phyloP scores from a whole-genome alignment of 2,329 filamentous ascomycete genomes.

The Aspergillus terreus region DNA sequence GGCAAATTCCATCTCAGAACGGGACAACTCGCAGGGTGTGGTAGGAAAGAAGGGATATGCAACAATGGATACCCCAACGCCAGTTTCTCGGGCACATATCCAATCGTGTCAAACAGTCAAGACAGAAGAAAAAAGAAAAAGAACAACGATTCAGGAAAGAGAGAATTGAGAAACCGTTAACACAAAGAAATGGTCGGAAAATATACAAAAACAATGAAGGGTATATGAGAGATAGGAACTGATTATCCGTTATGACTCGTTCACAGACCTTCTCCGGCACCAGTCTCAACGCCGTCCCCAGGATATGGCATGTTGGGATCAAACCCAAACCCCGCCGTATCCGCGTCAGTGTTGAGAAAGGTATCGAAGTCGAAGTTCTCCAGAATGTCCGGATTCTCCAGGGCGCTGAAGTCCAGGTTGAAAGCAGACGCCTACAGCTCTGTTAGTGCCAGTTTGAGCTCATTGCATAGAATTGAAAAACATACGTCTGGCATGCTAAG shows the following conservation, averaged over 20 bases:
- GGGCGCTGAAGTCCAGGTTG: constrained; percentile 42
- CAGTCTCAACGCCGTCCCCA: constrained; percentile 42
- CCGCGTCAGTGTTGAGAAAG: constrained; percentile 57
- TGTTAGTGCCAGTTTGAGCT: constrained; percentile 14
- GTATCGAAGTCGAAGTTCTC: constrained; percentile 64
- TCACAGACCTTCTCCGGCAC: constrained; percentile 37
- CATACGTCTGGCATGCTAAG: constrained; percentile 38
- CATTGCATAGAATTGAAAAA: constrained; percentile 2
- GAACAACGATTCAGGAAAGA: constrained; percentile 1
- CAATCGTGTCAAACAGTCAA: constrained; percentile 21
- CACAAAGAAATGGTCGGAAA: constrained; percentile 20
- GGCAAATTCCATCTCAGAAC: constrained; percentile 10
- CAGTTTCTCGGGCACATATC: constrained; percentile 31
- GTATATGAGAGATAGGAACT: constrained; percentile 35
- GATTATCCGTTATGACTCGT: constrained; percentile 30
- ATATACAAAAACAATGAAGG: constrained; percentile 35
- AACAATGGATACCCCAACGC: constrained; percentile 35
- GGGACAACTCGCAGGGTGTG: constrained; percentile 10
- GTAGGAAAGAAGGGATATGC: constrained; percentile 22
- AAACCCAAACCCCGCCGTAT: constrained; percentile 41
- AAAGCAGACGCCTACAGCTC: constrained; percentile 28
- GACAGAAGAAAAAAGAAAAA: constrained; percentile 12
- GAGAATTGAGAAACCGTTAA: constrained; percentile 19
- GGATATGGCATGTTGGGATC: constrained; percentile 38
- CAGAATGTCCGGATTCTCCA: constrained; percentile 46